Evolutionary conservation across 148 eudicot genomes (phyloP).

Genomic region (Rhododendron vialii): DNA sequence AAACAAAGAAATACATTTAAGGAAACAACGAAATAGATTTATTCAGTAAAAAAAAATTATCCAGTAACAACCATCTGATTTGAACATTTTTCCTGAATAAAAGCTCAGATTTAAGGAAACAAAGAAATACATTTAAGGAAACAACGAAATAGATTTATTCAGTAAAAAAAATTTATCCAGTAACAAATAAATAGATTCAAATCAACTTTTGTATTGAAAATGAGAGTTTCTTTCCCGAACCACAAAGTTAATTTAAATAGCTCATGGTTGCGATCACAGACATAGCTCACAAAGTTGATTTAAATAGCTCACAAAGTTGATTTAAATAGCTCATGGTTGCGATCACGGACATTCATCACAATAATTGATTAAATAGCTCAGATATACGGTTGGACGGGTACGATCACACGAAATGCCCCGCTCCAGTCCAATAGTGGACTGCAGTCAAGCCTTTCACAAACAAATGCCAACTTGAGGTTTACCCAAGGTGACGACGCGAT

Average conservation of each 20-base stretch:
- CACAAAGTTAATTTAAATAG: background rate
- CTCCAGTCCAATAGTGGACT: background rate
- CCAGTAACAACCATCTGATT: no score
- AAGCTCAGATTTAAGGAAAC: background rate
- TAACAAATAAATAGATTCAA: no score
- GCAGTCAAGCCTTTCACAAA: background rate
- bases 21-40: no score
- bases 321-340: background rate
- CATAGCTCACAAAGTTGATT: no score
- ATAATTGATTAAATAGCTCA: background rate
- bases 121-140: background rate
- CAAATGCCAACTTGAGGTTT: background rate
- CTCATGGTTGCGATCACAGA: background rate
- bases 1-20: background rate
- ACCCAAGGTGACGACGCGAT: background rate
- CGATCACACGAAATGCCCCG: background rate
- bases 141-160: no score
- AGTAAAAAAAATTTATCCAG: no score
- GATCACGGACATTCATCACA: background rate
- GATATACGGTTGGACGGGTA: no score
- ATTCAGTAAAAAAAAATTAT: no score
- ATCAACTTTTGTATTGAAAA: background rate
- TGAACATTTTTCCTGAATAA: background rate
- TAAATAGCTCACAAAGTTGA: background rate
- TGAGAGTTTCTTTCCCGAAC: background rate